Base-by-base conservation (phyloP, 495 filamentous ascomycete species). In the Cryomyces minteri region DNA sequence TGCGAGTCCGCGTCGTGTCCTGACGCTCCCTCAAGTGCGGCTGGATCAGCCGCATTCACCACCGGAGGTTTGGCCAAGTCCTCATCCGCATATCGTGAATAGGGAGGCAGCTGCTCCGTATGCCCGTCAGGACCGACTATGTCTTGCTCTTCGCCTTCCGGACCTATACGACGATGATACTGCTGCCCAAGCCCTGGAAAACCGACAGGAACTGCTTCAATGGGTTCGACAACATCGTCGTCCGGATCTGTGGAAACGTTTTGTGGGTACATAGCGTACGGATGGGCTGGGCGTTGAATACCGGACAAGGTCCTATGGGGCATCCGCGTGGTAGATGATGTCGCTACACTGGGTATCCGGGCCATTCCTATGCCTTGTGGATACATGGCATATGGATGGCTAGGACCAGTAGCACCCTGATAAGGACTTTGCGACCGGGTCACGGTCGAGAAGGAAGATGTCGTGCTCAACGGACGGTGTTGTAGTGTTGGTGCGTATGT, bases 61-160 rank as follows among this genome's bases (percentile, higher is more conserved):
- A 56, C 34, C 5, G 54, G 43, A 10, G 48, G 45, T 40, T 58
- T 58, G 33, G 54, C 49, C 39, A 47, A 46, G 4, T 49, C 57
- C 44, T 63, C 77, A 40, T 80, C 74, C 1, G 84, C 78, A 58
- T 83, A 88, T 49, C 80, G 71, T 9, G 84, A 80, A 62, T 95
- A 95, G 9, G 88, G 88, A 12, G 88, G 88, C 32, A 94, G 65
- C 51, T 87, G 83, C 57, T 95, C 88, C 4, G 82, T 80, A 59
- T 94, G 86, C 1, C 87, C 88, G 53, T 88, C 82, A 0, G 83
- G 82, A n/a, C 85, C 86, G 49, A 94, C 76, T 6, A 93, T 73
- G 61, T 87, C 85, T 10, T 77, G 84, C 48, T 93, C 87, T 62
- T 92, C 86, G 49, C 84, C 83, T 30, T 88, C 83, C 1, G 82